Evolutionary conservation across 1,284 basidiomycete genomes (phyloP).

Genomic region (Rhodotorula glutinis): DNA sequence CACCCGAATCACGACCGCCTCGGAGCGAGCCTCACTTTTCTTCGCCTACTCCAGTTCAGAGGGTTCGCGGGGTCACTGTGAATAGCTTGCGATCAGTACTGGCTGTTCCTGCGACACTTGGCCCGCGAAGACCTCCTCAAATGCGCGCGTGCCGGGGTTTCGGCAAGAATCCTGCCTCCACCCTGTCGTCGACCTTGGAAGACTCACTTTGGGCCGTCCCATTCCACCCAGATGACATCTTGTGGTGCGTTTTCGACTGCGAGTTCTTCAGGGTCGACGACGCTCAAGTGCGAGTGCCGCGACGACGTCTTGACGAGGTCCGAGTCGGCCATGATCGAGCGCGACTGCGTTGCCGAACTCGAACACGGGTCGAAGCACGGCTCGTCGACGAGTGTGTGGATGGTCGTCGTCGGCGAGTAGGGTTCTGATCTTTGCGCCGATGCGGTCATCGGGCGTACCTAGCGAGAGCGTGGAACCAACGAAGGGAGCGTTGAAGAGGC

Average conservation of each 20-base stretch:
- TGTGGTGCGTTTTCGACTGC: not conserved
- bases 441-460: not conserved
- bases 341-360: not conserved
- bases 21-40: conserved; percentile 19
- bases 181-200: not conserved
- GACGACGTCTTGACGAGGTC: conserved; percentile 5
- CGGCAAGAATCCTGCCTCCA: not conserved
- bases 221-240: conserved; percentile 29
- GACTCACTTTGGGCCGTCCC: conserved; percentile 27
- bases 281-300: conserved; percentile 4
- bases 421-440: no score
- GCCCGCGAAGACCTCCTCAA: not conserved
- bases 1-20: not conserved
- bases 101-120: not conserved
- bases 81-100: not conserved
- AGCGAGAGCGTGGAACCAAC: not conserved
- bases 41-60: conserved; percentile 31
- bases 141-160: not conserved
- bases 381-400: conserved; percentile 9
- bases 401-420: conserved; percentile 6
- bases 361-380: not conserved
- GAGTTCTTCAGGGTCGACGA: conserved; percentile 6
- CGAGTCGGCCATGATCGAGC: not conserved
- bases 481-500: no score
- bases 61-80: conserved; percentile 37